phyloP scores from a whole-genome alignment of 2,329 filamentous ascomycete species.

The Talaromyces sp. region DNA sequence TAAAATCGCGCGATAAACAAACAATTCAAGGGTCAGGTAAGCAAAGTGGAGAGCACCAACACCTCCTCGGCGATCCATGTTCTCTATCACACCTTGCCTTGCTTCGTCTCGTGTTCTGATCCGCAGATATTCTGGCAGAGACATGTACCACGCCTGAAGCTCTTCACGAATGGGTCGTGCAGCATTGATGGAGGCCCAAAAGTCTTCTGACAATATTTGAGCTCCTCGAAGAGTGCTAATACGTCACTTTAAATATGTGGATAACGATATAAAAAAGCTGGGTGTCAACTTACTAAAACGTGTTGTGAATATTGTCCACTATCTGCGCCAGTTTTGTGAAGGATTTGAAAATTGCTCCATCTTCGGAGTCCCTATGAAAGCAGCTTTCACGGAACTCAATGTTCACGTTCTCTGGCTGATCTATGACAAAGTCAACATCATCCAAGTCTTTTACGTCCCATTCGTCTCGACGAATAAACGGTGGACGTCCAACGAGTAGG shows the following conservation, averaged over 20 bases:
- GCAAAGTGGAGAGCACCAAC: conserved; percentile 23
- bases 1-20: conserved; percentile 30
- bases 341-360: conserved; percentile 20
- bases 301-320: conserved; percentile 26
- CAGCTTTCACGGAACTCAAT: neutral
- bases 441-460: conserved; percentile 30
- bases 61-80: conserved; percentile 1
- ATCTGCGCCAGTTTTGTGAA: conserved; percentile 23
- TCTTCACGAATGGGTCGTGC: conserved; percentile 22
- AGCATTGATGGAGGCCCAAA: conserved; percentile 23
- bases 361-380: conserved; percentile 8
- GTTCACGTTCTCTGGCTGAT: conserved; percentile 9
- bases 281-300: conserved; percentile 22
- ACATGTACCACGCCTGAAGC: conserved; percentile 25
- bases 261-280: neutral
- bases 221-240: conserved; percentile 24
- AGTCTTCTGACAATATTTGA: conserved; percentile 24
- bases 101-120: conserved; percentile 18
- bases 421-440: conserved; percentile 22
- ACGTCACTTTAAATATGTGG: neutral
- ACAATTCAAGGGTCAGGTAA: conserved; percentile 31
- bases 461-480: conserved; percentile 29
- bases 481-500: conserved; percentile 30
- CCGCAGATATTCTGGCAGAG: conserved; percentile 23
- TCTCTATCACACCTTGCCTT: conserved; percentile 12